These are phyloP conservation scores for Hanseniaspora clermontiae DNA, from an alignment of 805 yeast genomes.

Conservation along the genomic window DNA sequence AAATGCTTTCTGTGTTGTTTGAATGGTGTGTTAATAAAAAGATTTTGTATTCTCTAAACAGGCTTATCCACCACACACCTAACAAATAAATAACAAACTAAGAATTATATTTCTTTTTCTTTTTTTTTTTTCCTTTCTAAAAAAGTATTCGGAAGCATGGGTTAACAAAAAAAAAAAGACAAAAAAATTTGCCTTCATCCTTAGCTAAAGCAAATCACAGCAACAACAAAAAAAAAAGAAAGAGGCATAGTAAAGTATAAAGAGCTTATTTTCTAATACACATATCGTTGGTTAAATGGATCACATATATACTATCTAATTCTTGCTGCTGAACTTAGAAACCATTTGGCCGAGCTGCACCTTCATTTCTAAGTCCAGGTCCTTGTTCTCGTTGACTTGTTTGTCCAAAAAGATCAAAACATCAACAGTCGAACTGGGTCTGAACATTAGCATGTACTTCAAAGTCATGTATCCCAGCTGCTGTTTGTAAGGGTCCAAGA, in stretches of 20 bases:
- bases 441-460: constrained; percentile 71
- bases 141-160: too few relatives aligned
- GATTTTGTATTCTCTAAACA: background rate
- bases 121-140: too few relatives aligned
- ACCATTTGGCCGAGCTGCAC: background rate
- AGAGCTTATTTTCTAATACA: too few relatives aligned
- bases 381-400: constrained; percentile 21
- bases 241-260: too few relatives aligned
- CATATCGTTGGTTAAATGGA: too few relatives aligned
- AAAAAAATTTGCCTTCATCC: background rate
- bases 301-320: background rate
- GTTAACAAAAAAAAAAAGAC: background rate
- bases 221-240: too few relatives aligned
- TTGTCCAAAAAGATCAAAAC: constrained; percentile 24
- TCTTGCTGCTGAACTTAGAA: background rate
- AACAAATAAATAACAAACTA: too few relatives aligned
- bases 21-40: background rate
- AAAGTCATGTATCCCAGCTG: constrained; percentile 72
- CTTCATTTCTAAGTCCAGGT: constrained; percentile 17
- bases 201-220: too few relatives aligned
- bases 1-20: too few relatives aligned
- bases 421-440: constrained; percentile 61
- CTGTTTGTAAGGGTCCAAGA: constrained; percentile 74
- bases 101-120: too few relatives aligned
- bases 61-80: background rate